Base-by-base conservation (phyloP, 78 protist genomes). In the slime mould (Dictyostelium discoideum) region DNA sequence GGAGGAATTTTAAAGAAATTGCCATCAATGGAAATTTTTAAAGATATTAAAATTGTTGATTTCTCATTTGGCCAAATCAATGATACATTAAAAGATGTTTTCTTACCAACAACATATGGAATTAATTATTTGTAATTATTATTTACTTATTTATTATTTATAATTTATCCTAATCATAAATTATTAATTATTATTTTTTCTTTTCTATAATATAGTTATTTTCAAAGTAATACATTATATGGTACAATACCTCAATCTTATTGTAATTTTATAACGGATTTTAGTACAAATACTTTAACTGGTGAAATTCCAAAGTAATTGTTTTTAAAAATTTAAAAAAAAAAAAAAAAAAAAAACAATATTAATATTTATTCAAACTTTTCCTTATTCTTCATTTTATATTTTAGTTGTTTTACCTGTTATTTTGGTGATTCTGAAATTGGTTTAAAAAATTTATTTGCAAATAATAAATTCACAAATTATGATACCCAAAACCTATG, bases 231-330 rank as follows among this genome's bases (percentile, higher is more conserved):
- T 24, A 26, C 37, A 1, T 69, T 69, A 9, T 69, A 69, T 69
- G 77, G 77, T 11, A 26, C 77, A 26, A 24, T 69, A 3, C 77
- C 77, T 26, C 14, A 26, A 69, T 69, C 77, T 9, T 69, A 69
- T 24, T 69, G 77, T 69, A 69, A 69, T 69, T 8, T 69, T 11
- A 26, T 69, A 3, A 10, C 77, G 2, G 18, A 24, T 69, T 69
- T 69, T 8, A 29, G 6, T n/a, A 1, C 0, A 26, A 69, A 69
- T 9, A 26, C 0, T 13, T 11, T 69, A 11, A 26, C 3, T 24
- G 77, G 77, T 69, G 18, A n/a, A 26, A 69, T 69, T 69, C 77
- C 77, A 69, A 69, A 69, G 77, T 69, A 69, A 69, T 26, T 69
- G 26, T 69, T 32, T 32, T 32, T 32, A 32, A 32, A 32, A 32